Evolutionary conservation across 257 asterid genomes (phyloP).

Genomic region (Solanum okadae): DNA sequence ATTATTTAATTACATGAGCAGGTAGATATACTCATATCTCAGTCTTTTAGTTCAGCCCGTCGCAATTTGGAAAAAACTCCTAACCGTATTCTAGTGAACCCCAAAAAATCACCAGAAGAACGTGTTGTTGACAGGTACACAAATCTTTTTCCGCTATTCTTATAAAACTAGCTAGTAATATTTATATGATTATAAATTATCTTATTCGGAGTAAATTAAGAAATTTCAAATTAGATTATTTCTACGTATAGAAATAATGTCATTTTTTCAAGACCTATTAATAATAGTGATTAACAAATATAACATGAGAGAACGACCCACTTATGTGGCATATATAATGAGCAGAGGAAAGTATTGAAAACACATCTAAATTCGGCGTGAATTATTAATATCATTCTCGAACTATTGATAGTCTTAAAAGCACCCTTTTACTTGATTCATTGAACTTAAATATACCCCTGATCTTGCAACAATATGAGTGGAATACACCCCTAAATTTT

Average conservation of each 20-base stretch:
- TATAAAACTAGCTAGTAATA: too few species aligned
- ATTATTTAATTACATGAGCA: slow-evolving; percentile 10
- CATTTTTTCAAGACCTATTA: neutral
- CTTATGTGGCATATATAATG: neutral
- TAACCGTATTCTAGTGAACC: slow-evolving; percentile 5
- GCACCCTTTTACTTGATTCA: rapidly evolving
- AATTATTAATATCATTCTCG: neutral
- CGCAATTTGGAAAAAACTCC: slow-evolving; percentile 14
- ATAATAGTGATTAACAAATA: neutral
- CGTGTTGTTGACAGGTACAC: neutral
- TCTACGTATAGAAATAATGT: neutral
- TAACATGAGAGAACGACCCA: neutral
- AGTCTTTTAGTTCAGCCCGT: slow-evolving; percentile 35
- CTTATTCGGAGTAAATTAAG: neutral
- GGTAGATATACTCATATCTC: slow-evolving; percentile 66
- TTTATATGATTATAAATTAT: too few species aligned
- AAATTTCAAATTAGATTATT: neutral
- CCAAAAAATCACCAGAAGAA: neutral
- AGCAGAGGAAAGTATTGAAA: neutral
- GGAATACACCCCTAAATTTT: neutral
- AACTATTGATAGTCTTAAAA: neutral
- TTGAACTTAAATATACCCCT: neutral
- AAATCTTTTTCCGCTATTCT: neutral
- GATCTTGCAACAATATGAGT: neutral
- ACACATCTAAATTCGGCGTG: rapidly evolving